Evolutionary conservation across 2,329 filamentous ascomycete genomes (phyloP), one percentile per base, ranked within the genome.

Genomic region (Mycocentrospora acerina): DNA sequence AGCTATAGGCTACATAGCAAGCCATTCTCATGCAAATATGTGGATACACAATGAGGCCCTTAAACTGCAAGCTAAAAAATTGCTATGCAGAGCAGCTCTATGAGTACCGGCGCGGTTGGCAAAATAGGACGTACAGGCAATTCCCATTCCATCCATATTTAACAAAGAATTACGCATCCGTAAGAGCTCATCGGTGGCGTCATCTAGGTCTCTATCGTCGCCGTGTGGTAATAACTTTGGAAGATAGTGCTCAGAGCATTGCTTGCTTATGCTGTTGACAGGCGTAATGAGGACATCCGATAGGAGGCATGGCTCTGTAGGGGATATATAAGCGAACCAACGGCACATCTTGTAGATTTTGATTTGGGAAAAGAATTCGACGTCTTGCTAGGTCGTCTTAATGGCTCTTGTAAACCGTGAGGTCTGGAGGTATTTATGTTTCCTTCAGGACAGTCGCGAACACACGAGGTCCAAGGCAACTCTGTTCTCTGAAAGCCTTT

Each of bases 241-340:
- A 2, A 80, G 69, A 48, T 78, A 79, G 53, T 79, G 77, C 32
- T 78, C 73, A 6, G 53, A 63, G 35, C 57, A 62, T 53, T 67
- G 64, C 34, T 64, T 66, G 42, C 54, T 58, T 39, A 62, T 61
- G 33, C 53, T 58, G 40, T 66, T 66, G 16, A 60, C 62, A 4
- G 69, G 69, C 0, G 64, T 70, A 40, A 80, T 70, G 24, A 79
- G 69, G 29, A 79, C 75, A 51, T 80, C 77, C 40, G 76, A 74
- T 8, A 80, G 67, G 29, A 80, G 71, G 57, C 74, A 78, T 10
- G 74, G 71, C 61, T 80, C 77, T 1, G 62, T 68, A 1, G 69
- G 66, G 1, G 74, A 77, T 39, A 80, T 71, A 51, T 79, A 79
- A 14, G 75, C 76, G 48, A 79, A 78, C 76, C 76, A 79, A 24